Percentiles rank a stretch among this genome's conserved stretches.
Evolutionary conservation across 768 basidiomycete species (phyloP).

Genomic region (Ephemerocybe angulata): DNA sequence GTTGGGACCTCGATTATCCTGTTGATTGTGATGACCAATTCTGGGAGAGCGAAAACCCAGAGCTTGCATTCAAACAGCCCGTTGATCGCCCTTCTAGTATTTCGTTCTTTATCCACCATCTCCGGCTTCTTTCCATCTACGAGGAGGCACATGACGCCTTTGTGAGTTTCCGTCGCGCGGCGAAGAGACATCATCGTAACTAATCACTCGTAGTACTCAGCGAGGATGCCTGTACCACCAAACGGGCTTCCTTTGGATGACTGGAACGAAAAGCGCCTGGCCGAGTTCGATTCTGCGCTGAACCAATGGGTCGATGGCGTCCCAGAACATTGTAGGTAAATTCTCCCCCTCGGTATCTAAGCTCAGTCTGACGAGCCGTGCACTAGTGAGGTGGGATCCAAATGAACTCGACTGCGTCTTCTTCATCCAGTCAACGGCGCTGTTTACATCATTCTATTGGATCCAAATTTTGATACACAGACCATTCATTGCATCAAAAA

Average conservation of each 20-base stretch:
- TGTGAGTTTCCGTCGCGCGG: too few species aligned
- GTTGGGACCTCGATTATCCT: slow-evolving; percentile 60
- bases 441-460: slow-evolving; percentile 1
- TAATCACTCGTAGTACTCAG: slow-evolving; percentile 26
- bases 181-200: too few species aligned
- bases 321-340: background rate
- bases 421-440: background rate
- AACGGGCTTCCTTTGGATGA: background rate
- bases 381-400: background rate
- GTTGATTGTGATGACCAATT: slow-evolving; percentile 66
- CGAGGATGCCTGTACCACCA: background rate
- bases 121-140: too few species aligned
- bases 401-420: background rate
- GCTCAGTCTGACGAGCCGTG: background rate
- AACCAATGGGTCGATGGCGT: slow-evolving; percentile 1
- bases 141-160: too few species aligned
- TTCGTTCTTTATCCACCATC: too few species aligned
- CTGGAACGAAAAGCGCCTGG: background rate
- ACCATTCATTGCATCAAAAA: background rate
- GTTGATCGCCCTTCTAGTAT: slow-evolving; percentile 42
- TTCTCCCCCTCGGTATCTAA: background rate
- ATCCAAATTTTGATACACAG: slow-evolving; percentile 1
- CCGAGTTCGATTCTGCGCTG: slow-evolving; percentile 1
- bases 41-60: slow-evolving; percentile 46
- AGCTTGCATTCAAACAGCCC: slow-evolving; percentile 52